A percentile compares a stretch with the other conserved stretches of the same genome.
phyloP scores from a whole-genome alignment of 768 basidiomycete species.

The Cubamyces sp. region DNA sequence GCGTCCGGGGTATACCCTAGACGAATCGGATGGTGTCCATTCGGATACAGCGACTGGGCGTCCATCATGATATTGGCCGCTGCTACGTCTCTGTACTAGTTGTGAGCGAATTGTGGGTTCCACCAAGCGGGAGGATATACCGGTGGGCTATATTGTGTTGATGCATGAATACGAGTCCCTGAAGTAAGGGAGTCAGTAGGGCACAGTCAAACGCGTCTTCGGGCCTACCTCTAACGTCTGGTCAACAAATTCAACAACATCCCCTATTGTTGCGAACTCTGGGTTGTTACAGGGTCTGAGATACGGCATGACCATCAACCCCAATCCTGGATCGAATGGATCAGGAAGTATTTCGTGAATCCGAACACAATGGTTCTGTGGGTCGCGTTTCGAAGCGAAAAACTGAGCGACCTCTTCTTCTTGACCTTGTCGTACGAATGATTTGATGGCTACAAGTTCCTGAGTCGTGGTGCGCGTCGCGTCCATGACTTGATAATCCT shows the following conservation, averaged over 20 bases:
- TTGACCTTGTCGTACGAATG: background rate
- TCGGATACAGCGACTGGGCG: constrained; percentile 21
- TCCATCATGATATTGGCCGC: constrained; percentile 32
- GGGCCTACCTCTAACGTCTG: constrained; percentile 28
- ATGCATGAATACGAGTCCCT: constrained; percentile 32
- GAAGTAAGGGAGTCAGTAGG: too few species aligned
- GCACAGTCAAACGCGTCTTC: too few species aligned
- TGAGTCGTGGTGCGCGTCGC: constrained; percentile 17
- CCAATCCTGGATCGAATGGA: constrained; percentile 11
- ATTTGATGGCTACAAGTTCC: constrained; percentile 23
- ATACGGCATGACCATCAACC: constrained; percentile 32
- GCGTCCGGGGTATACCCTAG: constrained; percentile 39
- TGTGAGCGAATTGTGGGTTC: background rate
- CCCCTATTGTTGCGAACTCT: constrained; percentile 27
- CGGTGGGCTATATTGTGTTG: constrained; percentile 30
- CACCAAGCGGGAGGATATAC: too few species aligned
- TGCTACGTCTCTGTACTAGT: constrained; percentile 27
- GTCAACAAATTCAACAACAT: constrained; percentile 24
- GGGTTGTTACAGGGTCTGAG: constrained; percentile 35
- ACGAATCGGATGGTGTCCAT: constrained; percentile 30
- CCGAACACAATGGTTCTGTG: constrained; percentile 32
- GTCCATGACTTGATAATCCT: constrained; percentile 22
- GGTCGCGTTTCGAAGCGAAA: constrained; percentile 14
- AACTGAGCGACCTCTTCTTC: constrained; percentile 23
- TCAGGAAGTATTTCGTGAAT: constrained; percentile 28